Base-by-base conservation (phyloP, 1,139 yeast genomes). In the Suzukiozyma palmioleophila region DNA sequence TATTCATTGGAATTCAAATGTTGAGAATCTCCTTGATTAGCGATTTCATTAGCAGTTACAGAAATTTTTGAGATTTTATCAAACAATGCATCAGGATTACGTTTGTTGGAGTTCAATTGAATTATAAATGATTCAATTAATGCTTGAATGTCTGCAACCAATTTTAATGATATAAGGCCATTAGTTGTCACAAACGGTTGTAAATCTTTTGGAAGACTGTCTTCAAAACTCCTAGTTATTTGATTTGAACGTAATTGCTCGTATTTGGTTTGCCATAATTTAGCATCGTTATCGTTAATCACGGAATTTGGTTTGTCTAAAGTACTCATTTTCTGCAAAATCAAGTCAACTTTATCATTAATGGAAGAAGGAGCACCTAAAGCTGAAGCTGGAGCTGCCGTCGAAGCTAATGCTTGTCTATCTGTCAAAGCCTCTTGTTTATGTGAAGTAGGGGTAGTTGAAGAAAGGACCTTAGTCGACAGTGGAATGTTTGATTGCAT, bases 21-120 rank as follows among this genome's bases (percentile, higher is more conserved):
- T 16, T 55, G 53, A 29, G 49, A 48, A 34, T 73, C 70, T 16
- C 74, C 76, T 44, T 66, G 72, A 16, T 58, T 56, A 1, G 80
- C 74, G 36, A 79, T 65, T 42, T 70, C 67, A 43, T 73, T 71
- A 3, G 82, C 75, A 12, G 64, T 42, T 6, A 75, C 64, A 1
- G 84, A 75, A 21, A 81, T 61, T 37, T 64, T 64, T 1, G 86
- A 74, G 26, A 80, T 66, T 39, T 70, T 65, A 28, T 78, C 81
- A 54, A 84, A 83, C 29, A 82, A 53, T 3, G 60, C 41, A 42
- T 69, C 73, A 2, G 74, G 50, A 43, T 72, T 67, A 32, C 58
- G 46, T n/a, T 54, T 50, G 13, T 56, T 55, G n/a, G 56, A 62
- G 41, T 64, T 56, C 39, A 76, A 49, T 40, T 62, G 63, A 2